A percentile compares a stretch with the other conserved stretches of the same genome.
phyloP scores from a whole-genome alignment of 805 yeast genomes.

The Lipomyces sp. region DNA sequence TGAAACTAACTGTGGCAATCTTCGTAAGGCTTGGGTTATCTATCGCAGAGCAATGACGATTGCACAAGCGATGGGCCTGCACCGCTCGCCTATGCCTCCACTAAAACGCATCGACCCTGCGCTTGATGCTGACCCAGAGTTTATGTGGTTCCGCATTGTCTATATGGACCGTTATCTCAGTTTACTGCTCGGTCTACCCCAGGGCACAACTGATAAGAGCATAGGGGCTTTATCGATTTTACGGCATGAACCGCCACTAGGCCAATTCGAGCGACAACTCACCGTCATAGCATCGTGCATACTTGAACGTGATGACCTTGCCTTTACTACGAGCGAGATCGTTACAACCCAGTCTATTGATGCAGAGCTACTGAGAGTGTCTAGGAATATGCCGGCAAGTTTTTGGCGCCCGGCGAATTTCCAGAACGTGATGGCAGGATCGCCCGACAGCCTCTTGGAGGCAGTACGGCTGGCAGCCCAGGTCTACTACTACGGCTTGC shows the following conservation, averaged over 20 bases:
- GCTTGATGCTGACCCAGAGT: background rate
- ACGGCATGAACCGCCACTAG: background rate
- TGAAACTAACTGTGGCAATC: slow-evolving; percentile 1
- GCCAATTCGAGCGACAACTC: slow-evolving; percentile 1
- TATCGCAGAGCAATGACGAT: slow-evolving; percentile 3
- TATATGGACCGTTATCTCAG: slow-evolving; percentile 5
- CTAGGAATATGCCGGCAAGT: background rate
- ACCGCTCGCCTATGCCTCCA: background rate
- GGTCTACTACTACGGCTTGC: background rate
- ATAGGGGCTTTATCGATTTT: background rate
- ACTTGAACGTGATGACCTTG: background rate
- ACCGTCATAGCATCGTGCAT: slow-evolving; percentile 1
- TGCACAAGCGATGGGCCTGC: slow-evolving; percentile 3
- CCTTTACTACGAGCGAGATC: background rate
- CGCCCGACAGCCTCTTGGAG: background rate
- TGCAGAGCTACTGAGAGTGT: background rate
- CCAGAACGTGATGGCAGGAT: background rate
- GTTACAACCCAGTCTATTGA: slow-evolving; percentile 1
- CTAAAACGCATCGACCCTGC: background rate
- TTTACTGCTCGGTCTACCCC: slow-evolving; percentile 1
- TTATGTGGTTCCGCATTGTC: slow-evolving; percentile 7
- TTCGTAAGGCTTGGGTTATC: slow-evolving; percentile 2
- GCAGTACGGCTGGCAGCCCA: background rate
- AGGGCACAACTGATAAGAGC: background rate
- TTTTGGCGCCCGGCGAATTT: slow-evolving; percentile 1